Percentiles rank a stretch among this genome's conserved stretches.
Conservation (phyloP, 768 basidiomycete genomes). For the Lentinula guzmanii region DNA sequence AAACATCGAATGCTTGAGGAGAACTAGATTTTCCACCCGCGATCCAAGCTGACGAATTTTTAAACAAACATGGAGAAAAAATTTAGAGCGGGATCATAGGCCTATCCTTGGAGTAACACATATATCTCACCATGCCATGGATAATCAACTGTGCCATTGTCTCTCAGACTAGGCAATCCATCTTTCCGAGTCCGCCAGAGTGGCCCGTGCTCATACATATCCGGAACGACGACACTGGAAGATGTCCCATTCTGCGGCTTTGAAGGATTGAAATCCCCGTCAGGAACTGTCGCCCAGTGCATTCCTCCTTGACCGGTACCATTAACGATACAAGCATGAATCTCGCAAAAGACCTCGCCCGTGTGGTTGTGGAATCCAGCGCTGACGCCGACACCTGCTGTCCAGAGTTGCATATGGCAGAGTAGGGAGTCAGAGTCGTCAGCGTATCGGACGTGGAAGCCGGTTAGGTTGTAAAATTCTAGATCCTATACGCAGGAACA, state of each 20-base stretch:
- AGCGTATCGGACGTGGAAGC: constrained; percentile 20
- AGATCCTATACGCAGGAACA: constrained; percentile 10
- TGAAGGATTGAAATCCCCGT: not conserved
- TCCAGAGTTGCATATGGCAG: constrained; percentile 21
- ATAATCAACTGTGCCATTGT: constrained; percentile 16
- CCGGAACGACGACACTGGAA: constrained; percentile 8
- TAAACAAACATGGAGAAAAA: not conserved
- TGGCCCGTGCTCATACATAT: constrained; percentile 16
- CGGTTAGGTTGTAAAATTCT: constrained; percentile 22
- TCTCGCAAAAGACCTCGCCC: constrained; percentile 14
- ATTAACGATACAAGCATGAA: constrained; percentile 14
- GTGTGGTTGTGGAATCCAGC: constrained; percentile 10
- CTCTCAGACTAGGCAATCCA: constrained; percentile 9
- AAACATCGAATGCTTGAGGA: constrained; percentile 7
- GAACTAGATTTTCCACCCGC: not conserved
- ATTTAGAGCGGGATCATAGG: not conserved
- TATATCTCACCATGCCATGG: constrained; percentile 13
- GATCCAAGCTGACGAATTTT: not conserved
- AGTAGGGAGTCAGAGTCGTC: constrained; percentile 18
- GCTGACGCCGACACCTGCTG: constrained; percentile 14
- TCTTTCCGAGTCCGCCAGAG: constrained; percentile 12
- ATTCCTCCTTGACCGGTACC: constrained; percentile 9
- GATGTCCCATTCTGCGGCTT: not conserved
- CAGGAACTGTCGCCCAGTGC: not conserved
- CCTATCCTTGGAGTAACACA: not conserved